Evolutionary conservation across 345 rosid species (phyloP), one percentile per base, ranked within the genome.

Genomic region (Mallotus nudiflorus): DNA sequence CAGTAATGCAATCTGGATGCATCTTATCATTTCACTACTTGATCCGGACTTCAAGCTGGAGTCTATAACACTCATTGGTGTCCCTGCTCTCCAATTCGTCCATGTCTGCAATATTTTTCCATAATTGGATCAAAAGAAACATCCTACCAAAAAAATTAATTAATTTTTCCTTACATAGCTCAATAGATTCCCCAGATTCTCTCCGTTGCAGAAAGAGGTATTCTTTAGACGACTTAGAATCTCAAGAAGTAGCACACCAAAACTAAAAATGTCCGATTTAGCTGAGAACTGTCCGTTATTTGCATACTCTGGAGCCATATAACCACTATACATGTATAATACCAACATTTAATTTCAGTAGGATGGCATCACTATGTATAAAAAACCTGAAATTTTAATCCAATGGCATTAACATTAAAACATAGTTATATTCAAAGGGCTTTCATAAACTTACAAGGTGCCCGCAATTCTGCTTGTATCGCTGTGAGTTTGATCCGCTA

Each of bases 401-500:
- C n/a, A n/a, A n/a, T n/a, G n/a, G n/a, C n/a, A n/a, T n/a, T n/a
- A n/a, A n/a, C n/a, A n/a, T n/a, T n/a, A n/a, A n/a, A n/a, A n/a
- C n/a, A n/a, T n/a, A n/a, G n/a, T n/a, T n/a, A n/a, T n/a, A n/a
- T n/a, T n/a, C n/a, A n/a, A n/a, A n/a, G n/a, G n/a, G n/a, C n/a
- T n/a, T n/a, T n/a, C n/a, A n/a, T n/a, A n/a, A n/a, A 68, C 71
- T 55, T 68, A 68, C 71, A 25, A 68, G 11, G 71, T 68, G 3
- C 88, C 88, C 19, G 69, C 82, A 2, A 82, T 70, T 75, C 67
- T 75, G 1, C 52, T 84, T 0, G 85, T 79, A 31, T 70, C 6
- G 6, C 46, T 76, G 1, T 82, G 85, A 44, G 84, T 75, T 67
- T 86, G 75, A 61, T 84, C 84, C 39, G 45, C 40, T n/a, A 52